These are phyloP conservation scores for Linnemannia exigua DNA, from an alignment of 192 early-diverging fungal species.

Conservation along the genomic window DNA sequence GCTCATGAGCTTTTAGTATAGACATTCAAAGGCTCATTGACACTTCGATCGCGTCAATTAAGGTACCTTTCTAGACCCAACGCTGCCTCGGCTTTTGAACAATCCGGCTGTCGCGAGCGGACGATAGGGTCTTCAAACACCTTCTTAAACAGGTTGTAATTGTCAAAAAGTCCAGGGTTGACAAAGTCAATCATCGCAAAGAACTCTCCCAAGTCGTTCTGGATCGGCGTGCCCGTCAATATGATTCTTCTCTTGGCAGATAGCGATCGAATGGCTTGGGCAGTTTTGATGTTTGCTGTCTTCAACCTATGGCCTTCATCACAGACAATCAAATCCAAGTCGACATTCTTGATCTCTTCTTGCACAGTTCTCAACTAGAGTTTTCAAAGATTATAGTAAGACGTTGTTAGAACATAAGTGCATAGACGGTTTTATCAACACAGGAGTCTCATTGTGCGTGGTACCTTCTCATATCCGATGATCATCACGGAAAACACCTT, in stretches of 20 bases:
- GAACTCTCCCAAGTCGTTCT: constrained; percentile 65
- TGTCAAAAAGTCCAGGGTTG: constrained; percentile 62
- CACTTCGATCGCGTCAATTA: too few relatives aligned
- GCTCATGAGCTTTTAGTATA: too few relatives aligned
- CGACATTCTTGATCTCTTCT: constrained; percentile 46
- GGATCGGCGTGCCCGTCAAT: constrained; percentile 63
- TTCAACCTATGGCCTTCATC: constrained; percentile 54
- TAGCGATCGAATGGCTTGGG: constrained; percentile 52
- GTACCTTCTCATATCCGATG: constrained; percentile 65
- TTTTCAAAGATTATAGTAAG: not conserved
- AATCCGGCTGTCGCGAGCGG: constrained; percentile 56
- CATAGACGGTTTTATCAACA: not conserved
- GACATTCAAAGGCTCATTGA: not conserved
- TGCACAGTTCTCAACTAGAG: constrained; percentile 45
- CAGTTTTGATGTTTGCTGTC: constrained; percentile 61
- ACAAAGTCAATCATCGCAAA: constrained; percentile 65
- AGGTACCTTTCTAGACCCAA: constrained; percentile 38
- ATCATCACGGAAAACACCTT: constrained; percentile 64
- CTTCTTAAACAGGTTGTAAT: constrained; percentile 54
- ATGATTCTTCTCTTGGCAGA: constrained; percentile 56
- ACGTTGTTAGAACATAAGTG: not conserved
- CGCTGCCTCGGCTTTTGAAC: constrained; percentile 14
- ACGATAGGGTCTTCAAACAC: constrained; percentile 65
- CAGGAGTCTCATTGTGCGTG: not conserved
- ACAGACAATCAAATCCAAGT: constrained; percentile 53